These are phyloP conservation scores for Micractinium conductrix DNA, from an alignment of 139 green algal genomes.

Conservation along the genomic window DNA sequence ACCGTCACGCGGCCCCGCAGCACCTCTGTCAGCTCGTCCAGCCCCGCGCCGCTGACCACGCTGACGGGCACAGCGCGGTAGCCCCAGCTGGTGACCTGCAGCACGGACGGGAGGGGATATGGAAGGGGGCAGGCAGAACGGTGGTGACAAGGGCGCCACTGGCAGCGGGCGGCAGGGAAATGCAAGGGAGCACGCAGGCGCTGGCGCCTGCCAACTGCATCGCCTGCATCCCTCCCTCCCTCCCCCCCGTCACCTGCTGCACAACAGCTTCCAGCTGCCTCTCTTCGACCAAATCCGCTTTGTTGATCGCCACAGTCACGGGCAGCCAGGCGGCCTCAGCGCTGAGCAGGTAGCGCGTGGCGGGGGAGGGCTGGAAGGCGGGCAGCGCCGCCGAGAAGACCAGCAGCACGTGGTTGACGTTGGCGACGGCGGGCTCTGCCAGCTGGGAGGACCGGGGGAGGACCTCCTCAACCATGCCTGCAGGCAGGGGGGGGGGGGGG, in stretches of 20 bases:
- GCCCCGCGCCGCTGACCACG: slow-evolving; percentile 65
- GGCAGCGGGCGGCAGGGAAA: too few species aligned
- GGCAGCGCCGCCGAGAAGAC: slow-evolving; percentile 85
- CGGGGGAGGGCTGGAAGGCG: slow-evolving; percentile 78
- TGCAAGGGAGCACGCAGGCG: too few species aligned
- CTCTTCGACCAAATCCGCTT: slow-evolving; percentile 78
- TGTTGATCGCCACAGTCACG: slow-evolving; percentile 94
- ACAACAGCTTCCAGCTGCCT: slow-evolving; percentile 50
- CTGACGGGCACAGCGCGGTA: slow-evolving; percentile 80
- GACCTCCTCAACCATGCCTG: slow-evolving; percentile 82
- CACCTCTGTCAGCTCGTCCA: slow-evolving; percentile 59
- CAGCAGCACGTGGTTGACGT: slow-evolving; percentile 92
- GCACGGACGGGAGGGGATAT: too few species aligned
- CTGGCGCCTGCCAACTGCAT: too few species aligned
- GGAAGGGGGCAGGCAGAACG: not conserved
- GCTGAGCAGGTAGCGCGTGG: slow-evolving; percentile 90
- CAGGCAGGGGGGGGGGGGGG: not conserved
- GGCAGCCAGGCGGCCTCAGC: slow-evolving; percentile 80
- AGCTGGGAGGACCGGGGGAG: slow-evolving; percentile 69
- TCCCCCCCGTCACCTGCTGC: slow-evolving; percentile 34
- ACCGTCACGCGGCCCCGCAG: slow-evolving; percentile 73
- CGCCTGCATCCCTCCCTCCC: not conserved
- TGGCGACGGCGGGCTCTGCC: slow-evolving; percentile 87
- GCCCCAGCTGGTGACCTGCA: slow-evolving; percentile 78
- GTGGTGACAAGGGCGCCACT: too few species aligned